Evolutionary conservation across 805 yeast genomes (phyloP).

Genomic region (Maudiozyma saulgeensis): DNA sequence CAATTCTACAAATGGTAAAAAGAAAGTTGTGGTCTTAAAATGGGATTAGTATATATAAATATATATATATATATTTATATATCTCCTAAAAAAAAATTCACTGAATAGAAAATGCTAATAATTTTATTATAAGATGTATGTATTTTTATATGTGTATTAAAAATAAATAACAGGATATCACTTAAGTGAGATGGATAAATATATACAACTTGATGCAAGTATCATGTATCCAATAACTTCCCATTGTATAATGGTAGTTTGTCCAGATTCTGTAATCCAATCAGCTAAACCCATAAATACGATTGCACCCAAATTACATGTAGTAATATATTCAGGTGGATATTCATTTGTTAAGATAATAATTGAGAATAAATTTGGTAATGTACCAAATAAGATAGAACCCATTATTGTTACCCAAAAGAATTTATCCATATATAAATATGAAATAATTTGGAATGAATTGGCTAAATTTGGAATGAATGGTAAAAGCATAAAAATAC

Average conservation of each 20-base stretch:
- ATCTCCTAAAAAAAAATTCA: neutral
- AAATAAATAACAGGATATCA: neutral
- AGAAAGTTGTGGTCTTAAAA: constrained; percentile 23
- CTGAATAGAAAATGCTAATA: neutral
- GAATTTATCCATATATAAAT: constrained; percentile 8
- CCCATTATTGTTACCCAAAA: constrained; percentile 13
- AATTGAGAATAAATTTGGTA: constrained; percentile 20
- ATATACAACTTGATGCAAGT: constrained; percentile 18
- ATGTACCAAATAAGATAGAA: constrained; percentile 16
- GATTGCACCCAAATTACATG: constrained; percentile 23
- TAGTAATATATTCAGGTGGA: constrained; percentile 23
- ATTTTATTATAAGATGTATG: neutral
- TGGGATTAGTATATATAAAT: constrained; percentile 10
- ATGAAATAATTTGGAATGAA: constrained; percentile 6
- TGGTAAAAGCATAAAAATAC: constrained; percentile 17
- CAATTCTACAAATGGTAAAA: constrained; percentile 24
- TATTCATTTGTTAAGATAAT: constrained; percentile 17
- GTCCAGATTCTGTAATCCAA: constrained; percentile 22
- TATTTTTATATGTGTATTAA: neutral
- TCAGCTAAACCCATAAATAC: constrained; percentile 24
- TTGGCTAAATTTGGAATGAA: constrained; percentile 10
- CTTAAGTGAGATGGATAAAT: constrained; percentile 9
- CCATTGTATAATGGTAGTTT: constrained; percentile 25
- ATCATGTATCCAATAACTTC: constrained; percentile 26
- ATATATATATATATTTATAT: neutral